Conservation (phyloP, 768 basidiomycete genomes). For the Trametes meyenii region DNA sequence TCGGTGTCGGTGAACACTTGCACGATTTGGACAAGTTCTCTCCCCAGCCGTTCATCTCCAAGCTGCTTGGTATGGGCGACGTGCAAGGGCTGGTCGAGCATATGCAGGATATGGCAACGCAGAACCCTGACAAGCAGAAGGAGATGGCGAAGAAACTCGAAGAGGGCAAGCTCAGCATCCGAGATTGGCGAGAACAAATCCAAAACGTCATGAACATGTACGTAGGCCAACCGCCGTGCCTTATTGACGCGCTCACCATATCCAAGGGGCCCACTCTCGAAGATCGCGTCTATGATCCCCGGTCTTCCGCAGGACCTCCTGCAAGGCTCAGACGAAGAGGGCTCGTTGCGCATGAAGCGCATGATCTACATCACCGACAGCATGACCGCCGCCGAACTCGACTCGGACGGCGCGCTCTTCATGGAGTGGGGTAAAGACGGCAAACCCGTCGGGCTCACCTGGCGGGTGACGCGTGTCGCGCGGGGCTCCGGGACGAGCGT, state of each 20-base stretch:
- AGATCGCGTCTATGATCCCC: conserved; percentile 99
- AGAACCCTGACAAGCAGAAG: conserved; percentile 96
- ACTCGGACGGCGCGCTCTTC: conserved; percentile 92
- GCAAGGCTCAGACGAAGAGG: conserved; percentile 93
- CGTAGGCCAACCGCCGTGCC: conserved; percentile 29
- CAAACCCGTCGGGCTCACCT: conserved; percentile 84
- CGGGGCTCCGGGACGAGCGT: conserved; percentile 93
- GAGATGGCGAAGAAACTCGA: conserved; percentile 98
- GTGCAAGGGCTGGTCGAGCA: conserved; percentile 98
- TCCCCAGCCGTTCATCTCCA: conserved; percentile 96
- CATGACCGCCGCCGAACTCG: conserved; percentile 92
- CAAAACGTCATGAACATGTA: conserved; percentile 98
- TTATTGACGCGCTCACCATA: conserved; percentile 19
- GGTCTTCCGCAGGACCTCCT: conserved; percentile 91
- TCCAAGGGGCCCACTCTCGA: conserved; percentile 93
- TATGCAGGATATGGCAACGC: conserved; percentile 93
- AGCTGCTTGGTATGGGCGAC: conserved; percentile 93
- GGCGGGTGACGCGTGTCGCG: conserved; percentile 89
- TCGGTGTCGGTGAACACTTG: conserved; percentile 98
- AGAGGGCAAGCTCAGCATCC: conserved; percentile 94
- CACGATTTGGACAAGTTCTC: conserved; percentile 95
- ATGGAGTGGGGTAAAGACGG: conserved; percentile 84
- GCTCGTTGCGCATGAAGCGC: conserved; percentile 86
- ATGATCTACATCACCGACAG: conserved; percentile 99
- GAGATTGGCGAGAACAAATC: conserved; percentile 98